Conservation (phyloP, 2,329 filamentous ascomycete genomes). For the Aplosporella prunicola region DNA sequence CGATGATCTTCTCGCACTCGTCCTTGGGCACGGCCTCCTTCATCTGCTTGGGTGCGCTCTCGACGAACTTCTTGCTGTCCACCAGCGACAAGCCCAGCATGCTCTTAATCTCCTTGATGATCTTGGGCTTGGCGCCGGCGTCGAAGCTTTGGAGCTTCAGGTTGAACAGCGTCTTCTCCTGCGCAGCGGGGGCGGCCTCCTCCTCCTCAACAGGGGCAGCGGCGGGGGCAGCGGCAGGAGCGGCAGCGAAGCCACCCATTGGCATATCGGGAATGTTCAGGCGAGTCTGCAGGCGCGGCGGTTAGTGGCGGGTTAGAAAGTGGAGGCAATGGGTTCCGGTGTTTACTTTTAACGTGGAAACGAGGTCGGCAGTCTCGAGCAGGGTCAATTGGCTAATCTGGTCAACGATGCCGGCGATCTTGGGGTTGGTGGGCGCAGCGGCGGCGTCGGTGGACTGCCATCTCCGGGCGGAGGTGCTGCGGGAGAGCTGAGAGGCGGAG, state of each 20-base stretch:
- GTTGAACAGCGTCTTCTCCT: constrained; percentile 95
- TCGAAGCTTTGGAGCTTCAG: constrained; percentile 91
- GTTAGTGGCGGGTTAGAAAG: constrained; percentile 9
- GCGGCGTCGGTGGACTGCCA: constrained; percentile 77
- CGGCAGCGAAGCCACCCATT: constrained; percentile 75
- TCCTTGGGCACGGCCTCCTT: constrained; percentile 99
- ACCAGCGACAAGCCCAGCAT: constrained; percentile 92
- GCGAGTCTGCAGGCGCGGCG: constrained; percentile 54
- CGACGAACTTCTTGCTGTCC: constrained; percentile 99
- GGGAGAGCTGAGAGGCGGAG: constrained; percentile 24
- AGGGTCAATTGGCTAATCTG: constrained; percentile 98
- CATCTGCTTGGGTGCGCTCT: constrained; percentile 95
- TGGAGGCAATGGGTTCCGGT: neutral
- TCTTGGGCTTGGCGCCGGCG: constrained; percentile 82
- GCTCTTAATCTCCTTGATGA: constrained; percentile 99
- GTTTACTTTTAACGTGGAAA: constrained; percentile 83
- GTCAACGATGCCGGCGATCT: constrained; percentile 91
- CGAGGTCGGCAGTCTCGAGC: constrained; percentile 92
- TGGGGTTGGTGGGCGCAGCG: constrained; percentile 60
- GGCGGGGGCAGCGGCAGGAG: constrained; percentile 48
- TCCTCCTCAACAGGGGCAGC: constrained; percentile 63
- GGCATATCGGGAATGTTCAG: constrained; percentile 98
- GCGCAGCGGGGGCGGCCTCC: constrained; percentile 77
- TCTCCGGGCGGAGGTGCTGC: constrained; percentile 50
- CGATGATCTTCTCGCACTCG: constrained; percentile 97